Base-by-base conservation (phyloP, 805 yeast genomes). In the Candida coquimbonensis region DNA sequence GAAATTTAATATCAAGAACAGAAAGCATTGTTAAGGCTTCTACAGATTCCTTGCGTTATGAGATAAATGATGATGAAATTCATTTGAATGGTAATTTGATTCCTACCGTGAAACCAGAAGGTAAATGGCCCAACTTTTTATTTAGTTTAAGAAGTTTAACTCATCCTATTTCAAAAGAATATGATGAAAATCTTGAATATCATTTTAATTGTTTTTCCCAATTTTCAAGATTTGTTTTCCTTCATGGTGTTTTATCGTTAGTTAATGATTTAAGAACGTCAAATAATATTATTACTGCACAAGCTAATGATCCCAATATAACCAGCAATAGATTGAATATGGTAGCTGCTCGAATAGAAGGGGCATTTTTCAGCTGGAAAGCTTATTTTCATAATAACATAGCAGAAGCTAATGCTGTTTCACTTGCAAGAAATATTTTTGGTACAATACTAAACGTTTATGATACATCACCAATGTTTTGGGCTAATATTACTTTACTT, bases 111-210 rank as follows among this genome's bases (percentile, higher is more conserved):
- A 60, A 53, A 24, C 50, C 51, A 26, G 67, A 62, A 42, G 57
- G 38, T 60, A 52, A 50, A 37, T 67, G 71, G 72, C 72, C 70
- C 2, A 61, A 59, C 33, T 61, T 67, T 40, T 49, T 66, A n/a
- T 67, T 65, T 59, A 55, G 63, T 37, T 48, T 66, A 39, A 53
- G 62, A 44, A 46, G 62, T n/a, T 48, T 66, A 44, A 62, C 65
- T 64, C 63, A 57, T 38, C 61, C 65, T 6, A 62, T 53, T 42
- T 48, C 49, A 19, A 60, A 59, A 25, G 32, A 17, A 9, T 29
- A 29, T 17, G 17, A 16, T 27, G 38, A 34, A 16, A 17, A 34
- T 14, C 33, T 40, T 26, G 70, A 66, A 43, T 67, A 66, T 40
- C 55, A 55, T 12, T 37, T 63, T 41, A 60, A 62, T 40, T 67